Conservation (phyloP, 129 eudicot species). For the Apium graveolens region DNA sequence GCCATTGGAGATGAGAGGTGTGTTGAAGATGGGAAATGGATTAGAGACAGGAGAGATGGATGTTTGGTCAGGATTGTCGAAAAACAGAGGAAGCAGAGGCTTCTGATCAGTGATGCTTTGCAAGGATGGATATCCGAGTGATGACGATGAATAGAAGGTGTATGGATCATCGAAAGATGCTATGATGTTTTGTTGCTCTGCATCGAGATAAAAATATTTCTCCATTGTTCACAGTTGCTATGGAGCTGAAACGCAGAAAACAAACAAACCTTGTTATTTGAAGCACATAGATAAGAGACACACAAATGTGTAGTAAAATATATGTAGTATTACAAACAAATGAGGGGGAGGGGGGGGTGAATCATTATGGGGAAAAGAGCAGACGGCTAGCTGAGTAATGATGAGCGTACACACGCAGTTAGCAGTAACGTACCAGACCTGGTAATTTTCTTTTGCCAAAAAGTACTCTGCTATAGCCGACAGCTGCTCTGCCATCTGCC, state of each 20-base stretch:
- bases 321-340: background rate
- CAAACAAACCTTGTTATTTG: background rate
- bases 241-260: background rate
- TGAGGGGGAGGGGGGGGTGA: background rate
- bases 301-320: background rate
- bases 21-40: background rate
- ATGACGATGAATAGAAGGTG: background rate
- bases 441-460: background rate
- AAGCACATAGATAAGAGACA: background rate
- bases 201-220: background rate
- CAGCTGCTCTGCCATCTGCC: background rate
- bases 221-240: background rate
- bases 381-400: background rate
- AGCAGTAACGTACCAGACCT: background rate
- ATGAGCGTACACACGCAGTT: background rate
- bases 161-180: background rate
- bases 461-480: background rate
- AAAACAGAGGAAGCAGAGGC: background rate
- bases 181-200: background rate
- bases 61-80: background rate
- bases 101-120: background rate
- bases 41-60: background rate
- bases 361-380: background rate
- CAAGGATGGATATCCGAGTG: background rate
- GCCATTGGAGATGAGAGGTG: background rate